Base-by-base conservation (phyloP, 192 early-diverging fungal genomes). In the Chytriomyces hyalinus region DNA sequence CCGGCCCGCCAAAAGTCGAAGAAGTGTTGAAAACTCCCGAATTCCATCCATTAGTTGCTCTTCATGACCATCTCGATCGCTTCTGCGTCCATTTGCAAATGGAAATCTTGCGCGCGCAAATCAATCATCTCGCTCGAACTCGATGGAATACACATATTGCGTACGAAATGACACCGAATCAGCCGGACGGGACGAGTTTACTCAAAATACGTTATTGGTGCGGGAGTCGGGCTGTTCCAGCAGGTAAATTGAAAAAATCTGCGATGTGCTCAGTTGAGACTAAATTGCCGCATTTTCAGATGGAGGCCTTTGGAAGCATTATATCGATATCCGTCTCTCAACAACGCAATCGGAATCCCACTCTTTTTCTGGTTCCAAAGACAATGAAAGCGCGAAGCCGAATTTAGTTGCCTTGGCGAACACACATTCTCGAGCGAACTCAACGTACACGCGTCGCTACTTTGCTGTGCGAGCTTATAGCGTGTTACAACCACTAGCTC, bases 41-140 rank as follows among this genome's bases (percentile, higher is more conserved):
- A 17, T 28, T 62, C 53, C 53, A 61, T 63, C 91, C 92, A 28
- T 86, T 95, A 28, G 85, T 92, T 3, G 87, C 85, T 46, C 80
- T 95, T 46, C 93, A 94, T 69, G 90, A 93, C 72, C 92, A 91
- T 82, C 61, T 95, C 67, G 91, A 94, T 51, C 81, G 84, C 46
- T 86, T 92, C 22, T 87, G 90, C 50, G 81, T 91, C 15, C 90
- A 87, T 7, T 82, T 92, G 24, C 86, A 92, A 70, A 80, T 94
- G 9, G 92, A 94, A 53, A 85, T 90, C 8, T 76, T 95, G n/a
- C 57, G 63, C 22, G 53, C 67, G 0, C 80, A 83, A 51, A 65
- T 80, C 15, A 22, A 43, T 6, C 76, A 80, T 75, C 66, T 80
- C 15, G 57, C 77, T 17, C 78, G 79, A 24, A 78, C 77, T 6